Evolutionary conservation across 1,284 basidiomycete genomes (phyloP).

Genomic region (Naganishia cerealis): DNA sequence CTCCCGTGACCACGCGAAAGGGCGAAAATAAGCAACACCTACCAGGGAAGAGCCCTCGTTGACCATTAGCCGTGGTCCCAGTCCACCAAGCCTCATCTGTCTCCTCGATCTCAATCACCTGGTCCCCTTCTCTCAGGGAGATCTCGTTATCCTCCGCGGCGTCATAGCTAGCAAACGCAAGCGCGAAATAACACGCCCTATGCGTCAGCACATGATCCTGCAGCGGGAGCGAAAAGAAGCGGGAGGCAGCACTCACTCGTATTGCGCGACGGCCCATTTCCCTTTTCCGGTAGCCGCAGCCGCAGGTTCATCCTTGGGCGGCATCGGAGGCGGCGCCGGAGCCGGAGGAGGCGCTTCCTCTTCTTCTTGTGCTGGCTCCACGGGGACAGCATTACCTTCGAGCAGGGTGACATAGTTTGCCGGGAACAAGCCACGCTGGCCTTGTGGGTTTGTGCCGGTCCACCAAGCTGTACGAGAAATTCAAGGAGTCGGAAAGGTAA

Average conservation of each 20-base stretch:
- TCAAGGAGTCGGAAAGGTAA: neutral
- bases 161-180: slow-evolving; percentile 61
- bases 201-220: neutral
- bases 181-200: neutral
- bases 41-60: slow-evolving; percentile 81
- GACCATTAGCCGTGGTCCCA: slow-evolving; percentile 65
- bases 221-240: neutral
- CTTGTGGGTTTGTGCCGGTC: slow-evolving; percentile 66
- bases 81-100: slow-evolving; percentile 84
- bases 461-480: slow-evolving; percentile 61
- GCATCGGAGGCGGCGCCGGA: slow-evolving; percentile 14
- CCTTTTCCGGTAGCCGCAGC: slow-evolving; percentile 34
- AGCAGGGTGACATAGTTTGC: slow-evolving; percentile 81
- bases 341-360: slow-evolving; percentile 45
- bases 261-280: slow-evolving; percentile 41
- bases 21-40: slow-evolving; percentile 38
- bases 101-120: slow-evolving; percentile 61
- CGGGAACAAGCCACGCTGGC: slow-evolving; percentile 65
- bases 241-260: slow-evolving; percentile 39
- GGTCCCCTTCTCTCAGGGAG: slow-evolving; percentile 76
- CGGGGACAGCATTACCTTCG: slow-evolving; percentile 48
- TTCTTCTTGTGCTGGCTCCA: slow-evolving; percentile 27
- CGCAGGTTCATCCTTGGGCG: slow-evolving; percentile 18
- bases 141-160: slow-evolving; percentile 86
- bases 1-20: neutral